phyloP scores from a whole-genome alignment of 192 early-diverging fungal genomes.

The Coemansia sp. region DNA sequence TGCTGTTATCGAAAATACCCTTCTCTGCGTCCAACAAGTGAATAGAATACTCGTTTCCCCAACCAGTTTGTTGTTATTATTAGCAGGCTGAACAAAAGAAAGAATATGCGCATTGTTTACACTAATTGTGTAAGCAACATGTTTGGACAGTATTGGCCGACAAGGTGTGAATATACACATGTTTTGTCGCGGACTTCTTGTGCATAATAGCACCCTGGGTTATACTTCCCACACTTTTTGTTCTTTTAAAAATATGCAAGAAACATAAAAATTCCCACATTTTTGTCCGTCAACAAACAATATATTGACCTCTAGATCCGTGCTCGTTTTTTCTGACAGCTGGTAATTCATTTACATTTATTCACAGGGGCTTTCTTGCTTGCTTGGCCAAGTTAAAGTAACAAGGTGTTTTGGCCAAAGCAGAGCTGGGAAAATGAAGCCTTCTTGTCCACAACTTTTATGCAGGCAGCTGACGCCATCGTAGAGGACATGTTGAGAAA shows the following conservation, averaged over 20 bases:
- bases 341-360: neutral
- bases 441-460: neutral
- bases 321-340: neutral
- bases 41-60: neutral
- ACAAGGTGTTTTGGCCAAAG: neutral
- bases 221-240: neutral
- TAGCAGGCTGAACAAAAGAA: neutral
- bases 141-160: conserved; percentile 7
- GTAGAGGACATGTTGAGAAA: neutral
- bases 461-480: neutral
- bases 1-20: neutral
- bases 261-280: neutral
- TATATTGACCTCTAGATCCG: neutral
- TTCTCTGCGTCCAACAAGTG: neutral
- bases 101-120: neutral
- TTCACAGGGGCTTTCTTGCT: neutral
- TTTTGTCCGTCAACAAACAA: neutral
- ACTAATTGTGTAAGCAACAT: conserved; percentile 3
- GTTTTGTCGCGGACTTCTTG: neutral
- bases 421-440: neutral
- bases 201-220: neutral
- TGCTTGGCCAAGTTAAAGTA: neutral
- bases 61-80: neutral
- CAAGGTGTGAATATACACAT: neutral
- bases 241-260: neutral